Conservation (phyloP, 176 grass and related monocot species). For the Carex kokanica region DNA sequence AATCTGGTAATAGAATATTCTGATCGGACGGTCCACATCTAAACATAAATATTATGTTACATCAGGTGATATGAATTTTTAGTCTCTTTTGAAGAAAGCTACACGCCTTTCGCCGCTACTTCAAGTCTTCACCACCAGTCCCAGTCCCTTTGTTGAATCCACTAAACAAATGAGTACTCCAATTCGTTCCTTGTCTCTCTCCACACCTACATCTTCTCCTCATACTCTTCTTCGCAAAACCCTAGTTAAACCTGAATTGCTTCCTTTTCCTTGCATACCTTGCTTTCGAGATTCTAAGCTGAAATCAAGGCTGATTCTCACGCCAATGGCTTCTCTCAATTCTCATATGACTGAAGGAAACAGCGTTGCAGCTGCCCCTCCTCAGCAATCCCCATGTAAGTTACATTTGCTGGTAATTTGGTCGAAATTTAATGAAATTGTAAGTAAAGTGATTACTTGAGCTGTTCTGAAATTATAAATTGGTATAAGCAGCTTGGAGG, state of each 20-base stretch:
- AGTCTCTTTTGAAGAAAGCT: too few relatives aligned
- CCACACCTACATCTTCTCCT: background rate
- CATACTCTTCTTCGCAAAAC: background rate
- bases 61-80: too few relatives aligned
- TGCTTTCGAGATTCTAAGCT: background rate
- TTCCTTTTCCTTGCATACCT: background rate
- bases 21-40: too few relatives aligned
- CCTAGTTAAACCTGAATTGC: background rate
- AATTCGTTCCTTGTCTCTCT: background rate
- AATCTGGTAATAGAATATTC: too few relatives aligned
- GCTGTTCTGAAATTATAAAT: background rate
- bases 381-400: constrained; percentile 9
- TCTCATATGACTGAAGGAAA: background rate
- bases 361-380: background rate
- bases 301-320: background rate
- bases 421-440: background rate
- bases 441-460: background rate
- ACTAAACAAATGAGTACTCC: background rate
- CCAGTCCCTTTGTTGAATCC: background rate
- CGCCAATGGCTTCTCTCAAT: constrained; percentile 11
- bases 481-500: constrained; percentile 18
- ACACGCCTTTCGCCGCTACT: background rate
- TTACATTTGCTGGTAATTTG: background rate
- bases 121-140: background rate
- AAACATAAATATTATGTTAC: too few relatives aligned